Conservation (phyloP, 352 stramenopile species). For the Blastocystis sp. region DNA sequence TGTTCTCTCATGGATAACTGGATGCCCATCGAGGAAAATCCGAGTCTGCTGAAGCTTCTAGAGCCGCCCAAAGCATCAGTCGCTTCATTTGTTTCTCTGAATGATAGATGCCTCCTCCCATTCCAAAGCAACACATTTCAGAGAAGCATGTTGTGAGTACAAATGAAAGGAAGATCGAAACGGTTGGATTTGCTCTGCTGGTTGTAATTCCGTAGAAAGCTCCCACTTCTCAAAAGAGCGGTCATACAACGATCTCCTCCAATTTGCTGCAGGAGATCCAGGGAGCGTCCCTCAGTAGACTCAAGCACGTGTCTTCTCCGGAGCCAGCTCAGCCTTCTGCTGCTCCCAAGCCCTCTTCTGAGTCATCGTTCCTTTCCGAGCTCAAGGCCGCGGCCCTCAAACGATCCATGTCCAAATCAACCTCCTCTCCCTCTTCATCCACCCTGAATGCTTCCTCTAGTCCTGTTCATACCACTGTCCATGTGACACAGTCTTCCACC, state of each 20-base stretch:
- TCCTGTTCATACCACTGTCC: no score
- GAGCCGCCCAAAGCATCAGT: slow-evolving; percentile 18
- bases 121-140: neutral
- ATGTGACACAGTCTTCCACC: neutral
- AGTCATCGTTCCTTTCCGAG: neutral
- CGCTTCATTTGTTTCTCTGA: neutral
- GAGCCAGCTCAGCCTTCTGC: neutral
- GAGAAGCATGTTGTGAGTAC: neutral
- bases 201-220: neutral
- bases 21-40: slow-evolving; percentile 36
- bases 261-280: slow-evolving; percentile 67
- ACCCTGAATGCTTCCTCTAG: neutral
- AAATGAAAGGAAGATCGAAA: neutral
- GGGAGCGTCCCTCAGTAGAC: neutral
- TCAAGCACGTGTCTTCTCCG: neutral
- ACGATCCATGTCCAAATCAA: neutral
- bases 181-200: neutral
- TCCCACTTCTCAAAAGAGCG: neutral
- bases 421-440: neutral
- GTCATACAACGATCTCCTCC: neutral
- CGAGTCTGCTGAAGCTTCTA: neutral
- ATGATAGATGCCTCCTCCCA: slow-evolving; percentile 35
- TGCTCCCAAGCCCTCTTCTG: neutral
- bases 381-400: neutral
- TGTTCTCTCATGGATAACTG: slow-evolving; percentile 63